Evolutionary conservation across 31 red algal genomes (phyloP).

Genomic region (Odonthalia washingtoniensis): DNA sequence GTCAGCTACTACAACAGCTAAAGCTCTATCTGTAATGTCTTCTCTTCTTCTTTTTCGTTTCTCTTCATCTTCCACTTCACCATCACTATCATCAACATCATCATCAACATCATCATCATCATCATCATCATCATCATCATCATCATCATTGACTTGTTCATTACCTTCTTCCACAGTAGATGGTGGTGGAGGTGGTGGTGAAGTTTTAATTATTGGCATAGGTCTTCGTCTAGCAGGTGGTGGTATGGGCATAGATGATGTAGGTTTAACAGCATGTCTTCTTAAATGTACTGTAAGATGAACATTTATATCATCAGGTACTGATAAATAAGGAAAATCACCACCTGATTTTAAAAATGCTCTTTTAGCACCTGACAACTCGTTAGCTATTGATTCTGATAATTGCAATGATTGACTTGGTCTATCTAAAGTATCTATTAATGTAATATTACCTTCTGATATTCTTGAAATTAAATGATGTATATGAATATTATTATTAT

Average conservation of each 20-base stretch:
- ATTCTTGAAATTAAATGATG: constrained; percentile 51
- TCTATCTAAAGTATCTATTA: constrained; percentile 75
- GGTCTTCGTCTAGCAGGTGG: constrained; percentile 61
- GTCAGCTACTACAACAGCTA: constrained; percentile 30
- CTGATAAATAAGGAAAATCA: constrained; percentile 84
- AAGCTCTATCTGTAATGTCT: constrained; percentile 50
- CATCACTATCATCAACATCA: not conserved
- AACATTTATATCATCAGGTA: constrained; percentile 84
- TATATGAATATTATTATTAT: too few species aligned
- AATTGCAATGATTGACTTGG: constrained; percentile 41
- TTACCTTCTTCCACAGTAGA: not conserved
- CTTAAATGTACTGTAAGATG: constrained; percentile 94
- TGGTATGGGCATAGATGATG: constrained; percentile 50
- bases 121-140: not conserved
- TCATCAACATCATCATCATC: too few species aligned
- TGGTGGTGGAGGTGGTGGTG: constrained; percentile 18
- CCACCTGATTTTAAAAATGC: constrained; percentile 81
- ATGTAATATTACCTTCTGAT: constrained; percentile 68
- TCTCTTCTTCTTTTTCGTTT: constrained; percentile 27
- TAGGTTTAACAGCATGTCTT: constrained; percentile 72
- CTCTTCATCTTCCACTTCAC: not conserved
- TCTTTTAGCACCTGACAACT: constrained; percentile 70
- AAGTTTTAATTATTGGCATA: not conserved
- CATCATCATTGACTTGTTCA: not conserved
- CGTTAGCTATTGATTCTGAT: constrained; percentile 33